A percentile compares a stretch with the other conserved stretches of the same genome.
Conservation (phyloP, 306 rosid species). For the apple (Malus domestica) region DNA sequence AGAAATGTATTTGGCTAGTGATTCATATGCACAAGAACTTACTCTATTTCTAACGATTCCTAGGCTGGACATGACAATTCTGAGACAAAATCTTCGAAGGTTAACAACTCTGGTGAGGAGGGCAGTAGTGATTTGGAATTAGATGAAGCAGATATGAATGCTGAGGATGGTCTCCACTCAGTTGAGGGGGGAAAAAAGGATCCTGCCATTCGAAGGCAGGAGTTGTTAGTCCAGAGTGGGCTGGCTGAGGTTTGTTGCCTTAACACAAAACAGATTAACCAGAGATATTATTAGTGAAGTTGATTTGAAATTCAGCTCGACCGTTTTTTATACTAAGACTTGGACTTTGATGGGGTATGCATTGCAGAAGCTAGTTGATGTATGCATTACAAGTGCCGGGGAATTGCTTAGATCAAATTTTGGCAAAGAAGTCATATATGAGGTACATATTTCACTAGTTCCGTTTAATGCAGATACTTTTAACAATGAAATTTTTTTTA, state of each 20-base stretch:
- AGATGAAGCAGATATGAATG: slow-evolving; percentile 30
- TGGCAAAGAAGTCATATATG: slow-evolving; percentile 79
- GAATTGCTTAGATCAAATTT: slow-evolving; percentile 74
- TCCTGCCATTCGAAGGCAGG: slow-evolving; percentile 78
- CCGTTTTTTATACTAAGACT: neutral
- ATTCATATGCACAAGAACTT: slow-evolving; percentile 16
- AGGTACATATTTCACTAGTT: slow-evolving; percentile 38
- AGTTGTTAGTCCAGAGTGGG: slow-evolving; percentile 83
- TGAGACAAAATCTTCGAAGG: slow-evolving; percentile 30
- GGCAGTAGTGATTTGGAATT: slow-evolving; percentile 29
- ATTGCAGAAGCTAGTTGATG: slow-evolving; percentile 70
- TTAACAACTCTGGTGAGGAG: slow-evolving; percentile 31
- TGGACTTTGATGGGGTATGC: slow-evolving; percentile 4
- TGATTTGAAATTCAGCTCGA: neutral
- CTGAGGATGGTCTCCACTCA: slow-evolving; percentile 29
- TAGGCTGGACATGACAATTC: slow-evolving; percentile 48
- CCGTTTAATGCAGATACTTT: neutral
- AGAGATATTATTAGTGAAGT: neutral
- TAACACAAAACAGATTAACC: neutral
- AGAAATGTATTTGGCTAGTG: neutral
- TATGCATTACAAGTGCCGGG: slow-evolving; percentile 54
- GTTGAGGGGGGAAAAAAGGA: slow-evolving; percentile 90
- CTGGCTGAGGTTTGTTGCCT: slow-evolving; percentile 76
- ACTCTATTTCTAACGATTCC: slow-evolving; percentile 5
- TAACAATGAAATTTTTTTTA: neutral